Conservation (phyloP, 768 basidiomycete species). For the Lactarius hengduanensis region DNA sequence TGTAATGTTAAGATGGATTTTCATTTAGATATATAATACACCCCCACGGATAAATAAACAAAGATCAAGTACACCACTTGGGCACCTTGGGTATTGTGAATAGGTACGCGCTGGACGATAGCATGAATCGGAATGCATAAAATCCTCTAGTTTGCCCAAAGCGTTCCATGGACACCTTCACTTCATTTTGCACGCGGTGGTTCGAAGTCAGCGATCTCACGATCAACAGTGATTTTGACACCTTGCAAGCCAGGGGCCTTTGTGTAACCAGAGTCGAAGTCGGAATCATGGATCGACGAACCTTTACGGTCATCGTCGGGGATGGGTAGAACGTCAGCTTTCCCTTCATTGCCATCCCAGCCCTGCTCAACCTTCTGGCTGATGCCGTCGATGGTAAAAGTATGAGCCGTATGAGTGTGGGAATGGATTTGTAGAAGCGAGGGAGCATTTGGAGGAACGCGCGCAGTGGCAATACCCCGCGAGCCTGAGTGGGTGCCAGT, state of each 20-base stretch:
- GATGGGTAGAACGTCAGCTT: constrained; percentile 13
- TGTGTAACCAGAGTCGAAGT: constrained; percentile 29
- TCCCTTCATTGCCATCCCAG: constrained; percentile 26
- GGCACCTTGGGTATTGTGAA: background rate
- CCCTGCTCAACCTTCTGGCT: constrained; percentile 23
- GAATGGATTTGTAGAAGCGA: constrained; percentile 30
- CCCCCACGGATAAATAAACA: background rate
- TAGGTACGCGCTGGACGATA: background rate
- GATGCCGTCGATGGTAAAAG: constrained; percentile 37
- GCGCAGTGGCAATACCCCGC: constrained; percentile 46
- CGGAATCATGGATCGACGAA: constrained; percentile 23
- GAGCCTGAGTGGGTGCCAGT: constrained; percentile 45
- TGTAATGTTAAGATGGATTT: background rate
- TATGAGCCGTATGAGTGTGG: constrained; percentile 28
- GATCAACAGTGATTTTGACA: constrained; percentile 28
- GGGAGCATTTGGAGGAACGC: constrained; percentile 31
- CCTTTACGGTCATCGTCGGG: constrained; percentile 17
- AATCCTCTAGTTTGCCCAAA: background rate
- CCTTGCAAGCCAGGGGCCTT: constrained; percentile 17
- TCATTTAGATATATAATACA: constrained; percentile 6
- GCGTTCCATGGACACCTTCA: background rate
- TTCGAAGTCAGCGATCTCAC: constrained; percentile 25
- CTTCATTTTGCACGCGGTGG: constrained; percentile 20
- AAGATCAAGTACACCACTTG: constrained; percentile 1
- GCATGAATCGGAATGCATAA: background rate